Base-by-base conservation (phyloP, 805 yeast species). In the Kregervanrija pseudodelftensis region DNA sequence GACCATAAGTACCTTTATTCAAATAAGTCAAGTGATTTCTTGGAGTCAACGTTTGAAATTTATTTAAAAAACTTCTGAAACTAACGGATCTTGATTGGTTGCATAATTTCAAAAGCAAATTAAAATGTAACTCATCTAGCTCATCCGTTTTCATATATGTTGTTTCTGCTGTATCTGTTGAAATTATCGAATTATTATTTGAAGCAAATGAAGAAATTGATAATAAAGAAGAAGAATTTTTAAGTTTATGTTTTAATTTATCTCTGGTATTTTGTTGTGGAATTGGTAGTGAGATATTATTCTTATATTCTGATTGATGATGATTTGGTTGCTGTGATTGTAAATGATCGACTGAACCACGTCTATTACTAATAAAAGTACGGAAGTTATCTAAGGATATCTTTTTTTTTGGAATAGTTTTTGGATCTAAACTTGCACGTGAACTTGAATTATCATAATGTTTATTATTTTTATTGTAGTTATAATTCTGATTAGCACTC, bases 271-370 rank as follows among this genome's bases (percentile, higher is more conserved):
- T 70, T 34, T 72, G 74, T 45, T 74, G 77, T 7, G 82, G 80
- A 4, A 74, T 68, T 1, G 86, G 87, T 45, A 77, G 60, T 4
- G 85, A 79, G 12, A 80, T 80, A 63, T 66, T 67, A 8, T 65
- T 54, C 45, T 66, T 47, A 34, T 46, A 49, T 13, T 46, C 44
- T 16, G 36, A 35, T 30, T 40, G 30, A 42, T 30, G 13, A 33
- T 31, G 8, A 40, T 16, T 62, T 67, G 39, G 61, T 33, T 5
- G 53, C 15, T 14, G 56, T 43, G 15, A 45, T 43, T 30, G 43
- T 30, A 40, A 44, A 49, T 36, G 54, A 44, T 16, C 64, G 47
- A 44, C 61, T 39, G 10, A 56, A 57, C 46, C 39, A 36, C 35
- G 35, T 43, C 45, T 46, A 16, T 31, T 42, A 11, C 11, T 36